Base-by-base conservation (phyloP, 108 stramenopile genomes). In the Schizochytrium sp. region DNA sequence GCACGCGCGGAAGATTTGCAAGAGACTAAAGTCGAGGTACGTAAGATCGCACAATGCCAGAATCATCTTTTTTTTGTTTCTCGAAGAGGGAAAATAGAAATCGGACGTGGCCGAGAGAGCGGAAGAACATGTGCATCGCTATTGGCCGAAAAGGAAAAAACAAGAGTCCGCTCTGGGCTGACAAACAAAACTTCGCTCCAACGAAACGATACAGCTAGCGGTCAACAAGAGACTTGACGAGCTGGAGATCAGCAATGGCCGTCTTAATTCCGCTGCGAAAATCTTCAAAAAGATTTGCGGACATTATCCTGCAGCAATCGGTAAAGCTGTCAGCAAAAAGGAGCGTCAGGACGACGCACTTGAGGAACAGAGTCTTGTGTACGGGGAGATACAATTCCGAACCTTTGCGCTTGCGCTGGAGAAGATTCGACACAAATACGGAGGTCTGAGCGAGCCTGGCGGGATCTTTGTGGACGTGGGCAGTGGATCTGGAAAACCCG, bases 391-490 rank as follows among this genome's bases (percentile, higher is more conserved):
- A 29, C 89, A 87, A 12, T 93, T 93, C 87, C 91, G 90, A 60
- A 51, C 93, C 18, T 87, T 93, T 57, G 92, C 89, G 16, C 43
- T 92, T 29, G 60, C 90, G 44, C 21, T 93, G 14, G 87, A 90
- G 88, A 92, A 93, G 88, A 72, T 93, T 63, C 71, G 72, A 60
- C 59, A 92, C 45, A 83, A 60, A 57, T 93, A 91, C 83, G 93
- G 92, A 5, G 34, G 69, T 48, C 91, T 60, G 88, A 5, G 5
- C 58, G 28, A 34, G 4, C 48, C 60, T 14, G 88, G 92, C 5
- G 89, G 60, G 10, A 55, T 92, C 5, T 95, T 95, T 76, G 94
- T 94, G 87, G 95, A 95, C 90, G 72, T 95, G 18, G 95, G 95
- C 47, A 91, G 90, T 58, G 95, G 95, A 4, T 92, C 93, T 4